Evolutionary conservation across 2,329 filamentous ascomycete species (phyloP), one percentile per base, ranked within the genome.

Genomic region (Pyricularia pennisetigena): DNA sequence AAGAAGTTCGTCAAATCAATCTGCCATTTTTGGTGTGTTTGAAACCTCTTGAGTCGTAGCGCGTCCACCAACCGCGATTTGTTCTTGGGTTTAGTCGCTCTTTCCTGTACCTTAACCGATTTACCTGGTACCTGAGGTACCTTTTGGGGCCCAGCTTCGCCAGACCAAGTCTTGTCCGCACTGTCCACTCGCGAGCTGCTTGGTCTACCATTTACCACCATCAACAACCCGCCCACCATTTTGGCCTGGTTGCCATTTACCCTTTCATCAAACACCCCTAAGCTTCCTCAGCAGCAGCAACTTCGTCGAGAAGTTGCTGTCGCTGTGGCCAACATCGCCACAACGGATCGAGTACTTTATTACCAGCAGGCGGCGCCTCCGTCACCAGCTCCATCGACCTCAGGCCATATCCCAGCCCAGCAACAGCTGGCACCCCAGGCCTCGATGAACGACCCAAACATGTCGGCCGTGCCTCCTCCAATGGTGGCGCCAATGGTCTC

Each of bases 321-420:
- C 66, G 66, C 66, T 67, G 66, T 59, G 66, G 57, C 54, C 54
- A 67, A 35, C n/a, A 63, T 61, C 67, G 63, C 35, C 67, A 68
- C 63, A 29, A 68, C 67, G 67, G 67, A 68, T 65, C 67, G 67
- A 28, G 67, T 68, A 65, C 54, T 61, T 23, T 67, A 35, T 29
- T 68, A 68, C 67, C 57, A 49, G 49, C 28, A 63, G 67, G 67
- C 67, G 67, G 62, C 62, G 62, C 41, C 63, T 41, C 41, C 41
- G 63, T 68, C 67, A 65, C 67, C 67, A 41, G 67, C 62, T 65
- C 67, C 62, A 54, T 67, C 66, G 3, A 63, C 66, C 10, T 67
- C 65, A 24, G 66, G 66, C 16, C 66, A 67, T 64, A 57, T 65
- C 67, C 67, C 24, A 16, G 35, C 67, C 62, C 67, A 63, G 29